Evolutionary conservation across 108 stramenopile genomes (phyloP).

Genomic region (Discostella stelligeroides): DNA sequence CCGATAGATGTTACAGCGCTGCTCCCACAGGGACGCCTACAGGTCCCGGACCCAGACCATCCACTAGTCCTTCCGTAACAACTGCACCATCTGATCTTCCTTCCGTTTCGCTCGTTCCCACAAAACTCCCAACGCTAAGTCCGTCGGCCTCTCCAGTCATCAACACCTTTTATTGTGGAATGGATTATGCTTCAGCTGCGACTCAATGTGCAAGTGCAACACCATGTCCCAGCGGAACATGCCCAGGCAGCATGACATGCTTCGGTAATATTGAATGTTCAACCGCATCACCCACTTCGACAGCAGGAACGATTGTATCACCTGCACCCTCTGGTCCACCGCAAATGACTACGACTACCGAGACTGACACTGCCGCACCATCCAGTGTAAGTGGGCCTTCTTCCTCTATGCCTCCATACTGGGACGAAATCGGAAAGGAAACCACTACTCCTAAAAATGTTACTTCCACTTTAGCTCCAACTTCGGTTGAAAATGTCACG

Average conservation of each 20-base stretch:
- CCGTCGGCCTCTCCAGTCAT: slow-evolving; percentile 3
- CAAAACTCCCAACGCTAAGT: too few species aligned
- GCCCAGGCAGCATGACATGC: slow-evolving; percentile 22
- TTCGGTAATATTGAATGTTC: slow-evolving; percentile 20
- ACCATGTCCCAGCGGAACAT: slow-evolving; percentile 32
- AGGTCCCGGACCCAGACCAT: background rate
- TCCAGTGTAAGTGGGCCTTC: too few species aligned
- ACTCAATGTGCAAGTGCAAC: slow-evolving; percentile 3
- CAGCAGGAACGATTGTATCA: too few species aligned
- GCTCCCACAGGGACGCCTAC: background rate
- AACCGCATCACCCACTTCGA: background rate
- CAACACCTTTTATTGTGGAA: slow-evolving; percentile 21
- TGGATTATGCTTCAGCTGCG: slow-evolving; percentile 17
- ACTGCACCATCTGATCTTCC: background rate
- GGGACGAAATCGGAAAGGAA: too few species aligned
- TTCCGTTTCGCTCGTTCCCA: too few species aligned
- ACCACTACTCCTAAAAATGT: too few species aligned
- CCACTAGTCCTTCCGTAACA: background rate
- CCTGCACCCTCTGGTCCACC: background rate
- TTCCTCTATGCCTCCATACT: too few species aligned
- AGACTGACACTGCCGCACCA: too few species aligned
- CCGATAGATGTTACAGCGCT: background rate
- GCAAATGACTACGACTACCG: too few species aligned
- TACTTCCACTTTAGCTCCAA: too few species aligned
- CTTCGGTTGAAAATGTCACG: too few species aligned